A percentile compares a stretch with the other conserved stretches of the same genome.
Conservation (phyloP, 1,284 basidiomycete genomes). For the Rhizoctonia solani region DNA sequence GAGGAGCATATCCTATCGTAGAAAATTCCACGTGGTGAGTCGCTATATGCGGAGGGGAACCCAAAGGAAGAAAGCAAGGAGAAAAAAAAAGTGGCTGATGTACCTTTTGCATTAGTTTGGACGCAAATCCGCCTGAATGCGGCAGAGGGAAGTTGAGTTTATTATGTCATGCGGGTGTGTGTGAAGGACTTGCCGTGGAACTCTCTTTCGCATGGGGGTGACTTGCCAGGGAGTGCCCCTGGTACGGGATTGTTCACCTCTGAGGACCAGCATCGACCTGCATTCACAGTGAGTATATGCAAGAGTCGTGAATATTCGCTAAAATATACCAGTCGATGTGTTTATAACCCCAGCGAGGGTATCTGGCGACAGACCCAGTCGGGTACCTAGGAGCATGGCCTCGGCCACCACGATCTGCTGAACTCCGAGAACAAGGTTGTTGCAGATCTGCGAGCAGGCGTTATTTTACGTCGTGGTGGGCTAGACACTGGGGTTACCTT, state of each 20-base stretch:
- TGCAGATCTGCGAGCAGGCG: slow-evolving; percentile 61
- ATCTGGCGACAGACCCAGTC: slow-evolving; percentile 72
- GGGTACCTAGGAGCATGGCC: slow-evolving; percentile 82
- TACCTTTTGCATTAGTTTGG: slow-evolving; percentile 83
- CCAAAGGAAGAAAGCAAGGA: background rate
- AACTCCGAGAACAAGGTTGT: slow-evolving; percentile 73
- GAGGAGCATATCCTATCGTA: slow-evolving; percentile 86
- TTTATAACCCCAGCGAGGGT: slow-evolving; percentile 81
- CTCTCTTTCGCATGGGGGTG: slow-evolving; percentile 79
- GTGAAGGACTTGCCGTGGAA: slow-evolving; percentile 59
- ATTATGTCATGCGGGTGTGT: slow-evolving; percentile 2
- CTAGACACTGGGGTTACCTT: slow-evolving; percentile 48
- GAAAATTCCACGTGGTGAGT: too few species aligned
- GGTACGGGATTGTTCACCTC: slow-evolving; percentile 89
- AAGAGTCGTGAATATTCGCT: background rate
- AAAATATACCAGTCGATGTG: slow-evolving; percentile 70
- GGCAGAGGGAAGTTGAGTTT: background rate
- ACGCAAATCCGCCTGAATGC: slow-evolving; percentile 67
- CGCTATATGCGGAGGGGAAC: slow-evolving; percentile 6
- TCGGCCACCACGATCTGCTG: slow-evolving; percentile 80
- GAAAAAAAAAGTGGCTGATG: slow-evolving; percentile 31
- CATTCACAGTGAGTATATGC: slow-evolving; percentile 18
- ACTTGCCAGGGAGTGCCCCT: slow-evolving; percentile 66
- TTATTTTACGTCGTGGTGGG: too few species aligned
- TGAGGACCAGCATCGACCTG: slow-evolving; percentile 72